phyloP scores from a whole-genome alignment of 768 basidiomycete species.

The Trametes sanguinea region DNA sequence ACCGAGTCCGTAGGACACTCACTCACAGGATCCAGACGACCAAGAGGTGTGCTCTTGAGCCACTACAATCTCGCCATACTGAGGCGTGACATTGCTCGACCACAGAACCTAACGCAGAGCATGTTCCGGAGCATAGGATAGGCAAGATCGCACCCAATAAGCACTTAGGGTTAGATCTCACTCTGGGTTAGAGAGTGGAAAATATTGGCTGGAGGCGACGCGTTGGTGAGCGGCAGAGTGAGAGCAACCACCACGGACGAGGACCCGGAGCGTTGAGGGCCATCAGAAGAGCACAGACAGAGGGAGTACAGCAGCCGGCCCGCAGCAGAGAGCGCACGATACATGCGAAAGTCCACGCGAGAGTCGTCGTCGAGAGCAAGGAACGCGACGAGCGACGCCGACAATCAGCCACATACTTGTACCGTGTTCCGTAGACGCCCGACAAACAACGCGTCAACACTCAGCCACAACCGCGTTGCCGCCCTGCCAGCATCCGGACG shows the following conservation, averaged over 20 bases:
- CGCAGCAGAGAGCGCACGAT: neutral
- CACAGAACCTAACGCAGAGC: slow-evolving; percentile 20
- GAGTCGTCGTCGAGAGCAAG: slow-evolving; percentile 24
- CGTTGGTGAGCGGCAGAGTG: slow-evolving; percentile 33
- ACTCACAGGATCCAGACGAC: slow-evolving; percentile 22
- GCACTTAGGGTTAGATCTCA: slow-evolving; percentile 66
- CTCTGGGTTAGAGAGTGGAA: slow-evolving; percentile 48
- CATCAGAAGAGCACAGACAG: slow-evolving; percentile 20
- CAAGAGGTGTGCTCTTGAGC: slow-evolving; percentile 8
- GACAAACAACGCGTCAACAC: slow-evolving; percentile 16
- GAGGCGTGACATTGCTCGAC: slow-evolving; percentile 25
- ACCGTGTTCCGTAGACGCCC: neutral
- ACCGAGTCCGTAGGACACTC: slow-evolving; percentile 4
- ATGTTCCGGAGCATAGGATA: slow-evolving; percentile 34
- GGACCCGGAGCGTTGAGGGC: slow-evolving; percentile 54
- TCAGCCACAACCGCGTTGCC: neutral
- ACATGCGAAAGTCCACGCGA: slow-evolving; percentile 12
- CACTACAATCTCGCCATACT: slow-evolving; percentile 9
- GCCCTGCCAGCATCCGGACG: too few species aligned
- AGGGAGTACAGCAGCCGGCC: neutral
- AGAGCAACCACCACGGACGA: slow-evolving; percentile 32
- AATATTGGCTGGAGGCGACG: slow-evolving; percentile 51
- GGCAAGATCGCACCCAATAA: slow-evolving; percentile 37
- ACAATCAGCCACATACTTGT: neutral
- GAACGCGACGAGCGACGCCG: neutral